phyloP scores from a whole-genome alignment of 345 rosid species.

The Sonneratia alba region DNA sequence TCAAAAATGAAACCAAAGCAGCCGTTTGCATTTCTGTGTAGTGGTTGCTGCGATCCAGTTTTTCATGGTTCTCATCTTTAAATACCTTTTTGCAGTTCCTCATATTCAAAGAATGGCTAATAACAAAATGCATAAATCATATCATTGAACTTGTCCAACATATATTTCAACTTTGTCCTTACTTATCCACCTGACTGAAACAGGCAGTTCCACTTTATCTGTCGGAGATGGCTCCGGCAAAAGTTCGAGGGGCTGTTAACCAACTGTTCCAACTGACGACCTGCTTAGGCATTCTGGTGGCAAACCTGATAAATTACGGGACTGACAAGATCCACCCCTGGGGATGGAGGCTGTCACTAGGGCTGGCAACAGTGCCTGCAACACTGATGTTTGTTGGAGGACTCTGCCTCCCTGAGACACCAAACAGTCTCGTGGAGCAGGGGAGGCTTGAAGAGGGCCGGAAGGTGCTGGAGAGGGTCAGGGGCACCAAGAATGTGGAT shows the following conservation, averaged over 20 bases:
- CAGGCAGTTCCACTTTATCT: slow-evolving; percentile 85
- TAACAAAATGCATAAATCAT: neutral
- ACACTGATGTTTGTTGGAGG: slow-evolving; percentile 64
- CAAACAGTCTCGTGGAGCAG: slow-evolving; percentile 75
- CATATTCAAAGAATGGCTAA: too few species aligned
- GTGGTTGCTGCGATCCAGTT: too few species aligned
- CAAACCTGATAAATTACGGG: slow-evolving; percentile 56
- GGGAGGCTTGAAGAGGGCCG: slow-evolving; percentile 61
- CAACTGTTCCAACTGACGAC: slow-evolving; percentile 82
- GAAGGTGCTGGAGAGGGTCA: slow-evolving; percentile 45
- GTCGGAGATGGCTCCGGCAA: slow-evolving; percentile 90
- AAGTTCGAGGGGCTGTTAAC: slow-evolving; percentile 67
- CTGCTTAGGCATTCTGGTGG: slow-evolving; percentile 67
- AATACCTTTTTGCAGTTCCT: too few species aligned
- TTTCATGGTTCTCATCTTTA: too few species aligned
- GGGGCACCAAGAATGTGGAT: slow-evolving; percentile 56
- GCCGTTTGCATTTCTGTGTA: too few species aligned
- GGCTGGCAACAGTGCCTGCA: slow-evolving; percentile 60
- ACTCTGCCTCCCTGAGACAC: slow-evolving; percentile 60
- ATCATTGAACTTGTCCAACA: neutral
- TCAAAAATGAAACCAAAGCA: too few species aligned
- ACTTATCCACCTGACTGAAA: neutral
- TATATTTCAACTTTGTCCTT: neutral
- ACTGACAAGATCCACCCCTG: slow-evolving; percentile 74
- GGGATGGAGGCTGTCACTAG: slow-evolving; percentile 83